Conservation (phyloP, 2,329 filamentous ascomycete species). For the Fusarium guadeloupense region DNA sequence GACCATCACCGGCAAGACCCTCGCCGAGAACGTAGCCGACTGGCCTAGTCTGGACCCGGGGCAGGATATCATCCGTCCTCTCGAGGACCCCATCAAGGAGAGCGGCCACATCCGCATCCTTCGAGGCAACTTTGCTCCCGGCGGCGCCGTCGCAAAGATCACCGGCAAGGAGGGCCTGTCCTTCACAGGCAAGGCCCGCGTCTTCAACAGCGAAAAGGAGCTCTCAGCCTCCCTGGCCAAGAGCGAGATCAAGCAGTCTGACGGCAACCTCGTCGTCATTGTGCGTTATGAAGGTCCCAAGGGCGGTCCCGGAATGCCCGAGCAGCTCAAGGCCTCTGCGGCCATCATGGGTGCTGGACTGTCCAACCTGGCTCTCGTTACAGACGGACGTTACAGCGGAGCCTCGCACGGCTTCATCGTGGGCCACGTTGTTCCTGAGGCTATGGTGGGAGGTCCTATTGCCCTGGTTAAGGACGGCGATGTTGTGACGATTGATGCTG, state of each 20-base stretch:
- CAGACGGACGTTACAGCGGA: conserved; percentile 89
- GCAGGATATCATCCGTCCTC: conserved; percentile 86
- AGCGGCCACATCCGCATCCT: conserved; percentile 91
- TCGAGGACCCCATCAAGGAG: conserved; percentile 77
- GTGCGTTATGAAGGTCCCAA: conserved; percentile 95
- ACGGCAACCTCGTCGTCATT: conserved; percentile 85
- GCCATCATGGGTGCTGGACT: conserved; percentile 93
- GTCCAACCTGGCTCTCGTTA: conserved; percentile 88
- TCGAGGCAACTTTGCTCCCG: conserved; percentile 85
- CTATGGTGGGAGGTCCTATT: conserved; percentile 87
- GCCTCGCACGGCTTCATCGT: conserved; percentile 94
- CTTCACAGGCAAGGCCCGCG: conserved; percentile 82
- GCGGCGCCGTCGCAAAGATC: conserved; percentile 93
- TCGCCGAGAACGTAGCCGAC: conserved; percentile 80
- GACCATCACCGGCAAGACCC: conserved; percentile 85
- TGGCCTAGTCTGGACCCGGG: conserved; percentile 81
- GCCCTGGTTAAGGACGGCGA: conserved; percentile 84
- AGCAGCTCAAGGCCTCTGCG: conserved; percentile 87
- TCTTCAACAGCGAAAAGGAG: conserved; percentile 86
- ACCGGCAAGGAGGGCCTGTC: conserved; percentile 90
- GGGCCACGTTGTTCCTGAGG: conserved; percentile 91
- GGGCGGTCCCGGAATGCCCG: conserved; percentile 95
- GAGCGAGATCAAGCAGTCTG: conserved; percentile 60
- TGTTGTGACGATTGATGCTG: conserved; percentile 84
- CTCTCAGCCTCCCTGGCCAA: conserved; percentile 81